Evolutionary conservation across 495 filamentous ascomycete genomes (phyloP).

Genomic region (Penicillium antarcticum): DNA sequence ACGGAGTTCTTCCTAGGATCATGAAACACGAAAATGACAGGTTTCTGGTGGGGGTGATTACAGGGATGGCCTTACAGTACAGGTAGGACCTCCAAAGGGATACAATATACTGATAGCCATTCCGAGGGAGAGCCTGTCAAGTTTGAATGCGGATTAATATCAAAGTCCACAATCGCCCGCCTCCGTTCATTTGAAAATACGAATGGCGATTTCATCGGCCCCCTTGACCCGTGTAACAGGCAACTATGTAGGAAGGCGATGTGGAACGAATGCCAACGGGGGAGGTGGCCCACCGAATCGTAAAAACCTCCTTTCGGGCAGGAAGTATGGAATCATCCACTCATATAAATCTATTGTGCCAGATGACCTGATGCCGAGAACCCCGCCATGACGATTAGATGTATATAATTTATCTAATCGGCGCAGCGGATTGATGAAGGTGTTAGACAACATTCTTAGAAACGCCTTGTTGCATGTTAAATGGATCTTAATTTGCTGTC

Average conservation of each 20-base stretch:
- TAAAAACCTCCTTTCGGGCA: constrained; percentile 2
- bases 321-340: background rate
- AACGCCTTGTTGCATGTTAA: background rate
- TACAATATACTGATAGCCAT: background rate
- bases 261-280: constrained; percentile 1
- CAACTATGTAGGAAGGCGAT: background rate
- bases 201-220: background rate
- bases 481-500: constrained; percentile 9
- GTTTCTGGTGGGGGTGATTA: background rate
- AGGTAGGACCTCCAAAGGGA: background rate
- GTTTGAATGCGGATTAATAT: background rate
- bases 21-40: constrained; percentile 2
- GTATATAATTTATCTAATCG: background rate
- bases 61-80: constrained; percentile 4
- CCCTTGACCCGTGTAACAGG: constrained; percentile 17
- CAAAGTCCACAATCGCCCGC: background rate
- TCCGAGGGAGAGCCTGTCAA: background rate
- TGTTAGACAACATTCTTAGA: too few relatives aligned
- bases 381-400: constrained; percentile 1
- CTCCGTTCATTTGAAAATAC: constrained; percentile 1
- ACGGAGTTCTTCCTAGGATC: constrained; percentile 6
- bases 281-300: constrained; percentile 7
- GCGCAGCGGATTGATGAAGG: background rate
- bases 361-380: constrained; percentile 2
- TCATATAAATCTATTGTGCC: background rate